These are phyloP conservation scores for Histomonas meleagridis DNA, from an alignment of 208 protist species.

Conservation along the genomic window DNA sequence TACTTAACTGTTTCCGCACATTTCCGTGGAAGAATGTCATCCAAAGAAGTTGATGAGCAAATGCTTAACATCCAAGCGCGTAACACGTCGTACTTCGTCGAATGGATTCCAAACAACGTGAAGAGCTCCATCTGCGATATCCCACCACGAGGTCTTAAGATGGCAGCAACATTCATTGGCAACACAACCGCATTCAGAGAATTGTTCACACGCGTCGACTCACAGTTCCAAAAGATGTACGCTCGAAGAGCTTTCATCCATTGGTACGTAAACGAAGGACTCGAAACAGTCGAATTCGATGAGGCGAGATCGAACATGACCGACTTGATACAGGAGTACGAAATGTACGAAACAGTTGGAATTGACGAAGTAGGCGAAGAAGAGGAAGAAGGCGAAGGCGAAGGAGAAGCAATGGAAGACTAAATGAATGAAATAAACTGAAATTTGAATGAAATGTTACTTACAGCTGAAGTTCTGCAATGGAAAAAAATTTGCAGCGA, in stretches of 20 bases:
- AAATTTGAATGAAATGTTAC: no score
- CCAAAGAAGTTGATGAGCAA: constrained; percentile 87
- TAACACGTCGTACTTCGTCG: constrained; percentile 83
- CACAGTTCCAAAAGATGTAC: constrained; percentile 94
- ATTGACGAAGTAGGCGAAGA: background rate
- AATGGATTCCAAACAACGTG: constrained; percentile 87
- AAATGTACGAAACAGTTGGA: constrained; percentile 10
- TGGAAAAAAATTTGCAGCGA: background rate
- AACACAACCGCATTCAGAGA: constrained; percentile 79
- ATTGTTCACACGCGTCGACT: constrained; percentile 73
- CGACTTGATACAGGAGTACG: background rate
- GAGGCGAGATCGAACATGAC: constrained; percentile 50
- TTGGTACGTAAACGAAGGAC: constrained; percentile 63
- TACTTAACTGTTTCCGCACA: constrained; percentile 62
- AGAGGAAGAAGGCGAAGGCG: background rate
- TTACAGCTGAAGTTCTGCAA: no score
- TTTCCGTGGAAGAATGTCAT: constrained; percentile 70
- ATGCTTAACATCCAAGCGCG: constrained; percentile 79
- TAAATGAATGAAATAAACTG: no score
- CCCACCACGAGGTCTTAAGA: constrained; percentile 58
- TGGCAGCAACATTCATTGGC: constrained; percentile 74
- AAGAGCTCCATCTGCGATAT: constrained; percentile 75
- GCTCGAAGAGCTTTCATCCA: constrained; percentile 69
- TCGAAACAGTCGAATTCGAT: constrained; percentile 63
- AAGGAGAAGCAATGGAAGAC: no score